These are phyloP conservation scores for Teunomyces pallodes DNA, from an alignment of 805 yeast species.

Conservation along the genomic window DNA sequence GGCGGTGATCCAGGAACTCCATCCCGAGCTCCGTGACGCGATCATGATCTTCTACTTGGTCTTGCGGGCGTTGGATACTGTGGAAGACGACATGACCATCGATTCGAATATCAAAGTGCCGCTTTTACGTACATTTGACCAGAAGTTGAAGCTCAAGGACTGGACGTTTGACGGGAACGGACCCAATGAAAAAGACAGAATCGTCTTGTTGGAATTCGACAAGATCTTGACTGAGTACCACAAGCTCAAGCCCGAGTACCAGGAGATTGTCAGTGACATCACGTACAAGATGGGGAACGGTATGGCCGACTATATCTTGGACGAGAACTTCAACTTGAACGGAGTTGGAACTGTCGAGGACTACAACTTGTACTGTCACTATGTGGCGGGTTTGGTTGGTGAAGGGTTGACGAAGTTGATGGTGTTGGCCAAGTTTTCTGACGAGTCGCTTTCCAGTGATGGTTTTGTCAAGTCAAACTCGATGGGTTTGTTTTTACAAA, in stretches of 20 bases:
- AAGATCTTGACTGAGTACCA: conserved; percentile 68
- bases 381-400: conserved; percentile 97
- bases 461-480: conserved; percentile 64
- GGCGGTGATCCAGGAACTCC: conserved; percentile 87
- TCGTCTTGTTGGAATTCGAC: conserved; percentile 78
- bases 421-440: conserved; percentile 71
- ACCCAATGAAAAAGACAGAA: conserved; percentile 77
- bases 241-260: conserved; percentile 69
- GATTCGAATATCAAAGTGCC: conserved; percentile 71
- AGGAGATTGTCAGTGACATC: conserved; percentile 73
- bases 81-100: conserved; percentile 94
- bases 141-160: conserved; percentile 57
- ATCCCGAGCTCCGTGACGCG: conserved; percentile 82
- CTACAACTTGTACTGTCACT: conserved; percentile 89
- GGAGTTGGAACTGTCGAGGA: conserved; percentile 80
- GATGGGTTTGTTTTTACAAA: conserved; percentile 95
- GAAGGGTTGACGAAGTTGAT: conserved; percentile 88
- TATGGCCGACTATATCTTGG: conserved; percentile 88
- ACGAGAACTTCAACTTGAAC: conserved; percentile 71
- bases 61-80: conserved; percentile 88
- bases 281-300: conserved; percentile 92
- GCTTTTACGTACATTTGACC: conserved; percentile 63
- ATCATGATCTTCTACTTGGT: conserved; percentile 82
- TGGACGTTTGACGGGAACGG: conserved; percentile 82
- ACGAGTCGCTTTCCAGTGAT: conserved; percentile 44